Evolutionary conservation across 2,329 filamentous ascomycete species (phyloP).

Genomic region (Fragosphaeria purpurea): DNA sequence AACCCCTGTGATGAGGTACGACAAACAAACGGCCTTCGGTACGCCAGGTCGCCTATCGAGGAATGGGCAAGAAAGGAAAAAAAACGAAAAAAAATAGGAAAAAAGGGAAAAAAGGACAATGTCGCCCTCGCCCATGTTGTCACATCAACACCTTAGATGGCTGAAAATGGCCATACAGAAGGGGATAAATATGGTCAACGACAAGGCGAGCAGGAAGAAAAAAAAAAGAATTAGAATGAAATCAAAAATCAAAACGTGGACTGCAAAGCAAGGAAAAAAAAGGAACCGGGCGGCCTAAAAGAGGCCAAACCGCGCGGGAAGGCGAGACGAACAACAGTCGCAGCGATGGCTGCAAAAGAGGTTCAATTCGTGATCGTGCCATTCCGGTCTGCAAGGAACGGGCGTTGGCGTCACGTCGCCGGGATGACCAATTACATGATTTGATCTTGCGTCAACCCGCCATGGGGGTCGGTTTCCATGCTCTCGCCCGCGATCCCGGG

Average conservation of each 20-base stretch:
- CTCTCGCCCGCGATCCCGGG: slow-evolving; percentile 51
- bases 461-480: slow-evolving; percentile 75
- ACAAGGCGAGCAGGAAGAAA: background rate
- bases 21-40: background rate
- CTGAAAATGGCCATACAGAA: too few species aligned
- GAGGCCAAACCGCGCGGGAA: background rate
- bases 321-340: too few species aligned
- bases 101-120: too few species aligned
- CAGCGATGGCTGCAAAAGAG: too few species aligned
- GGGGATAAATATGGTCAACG: too few species aligned
- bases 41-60: too few species aligned
- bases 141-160: too few species aligned
- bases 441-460: slow-evolving; percentile 86
- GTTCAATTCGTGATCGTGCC: too few species aligned
- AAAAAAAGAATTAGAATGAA: slow-evolving; percentile 9
- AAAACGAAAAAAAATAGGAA: background rate
- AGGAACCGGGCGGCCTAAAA: background rate
- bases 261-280: background rate
- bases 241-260: background rate
- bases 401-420: too few species aligned
- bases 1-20: background rate
- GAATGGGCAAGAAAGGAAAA: background rate
- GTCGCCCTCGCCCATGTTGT: too few species aligned
- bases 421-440: slow-evolving; percentile 59
- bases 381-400: too few species aligned